Conservation (phyloP, 1,139 yeast species). For the Yamadazyma jaroonii region DNA sequence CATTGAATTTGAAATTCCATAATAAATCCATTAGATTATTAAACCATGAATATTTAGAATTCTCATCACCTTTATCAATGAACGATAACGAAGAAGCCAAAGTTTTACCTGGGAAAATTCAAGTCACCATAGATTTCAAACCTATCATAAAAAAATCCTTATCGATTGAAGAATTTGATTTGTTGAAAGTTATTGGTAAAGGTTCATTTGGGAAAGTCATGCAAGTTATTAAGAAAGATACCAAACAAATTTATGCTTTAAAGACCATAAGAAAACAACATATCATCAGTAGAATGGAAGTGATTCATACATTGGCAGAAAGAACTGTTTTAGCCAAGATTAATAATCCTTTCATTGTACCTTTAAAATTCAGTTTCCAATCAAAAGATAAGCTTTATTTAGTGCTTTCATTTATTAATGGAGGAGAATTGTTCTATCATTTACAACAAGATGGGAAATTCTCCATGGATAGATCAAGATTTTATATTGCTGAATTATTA, state of each 20-base stretch:
- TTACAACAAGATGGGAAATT: slow-evolving; percentile 89
- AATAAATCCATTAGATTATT: slow-evolving; percentile 37
- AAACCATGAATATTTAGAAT: slow-evolving; percentile 48
- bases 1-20: slow-evolving; percentile 40
- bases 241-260: slow-evolving; percentile 89
- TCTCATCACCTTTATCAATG: slow-evolving; percentile 15
- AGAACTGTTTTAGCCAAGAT: slow-evolving; percentile 92
- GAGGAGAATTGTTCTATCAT: slow-evolving; percentile 96
- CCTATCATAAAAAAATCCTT: slow-evolving; percentile 66
- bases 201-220: slow-evolving; percentile 98
- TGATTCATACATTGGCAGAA: slow-evolving; percentile 93
- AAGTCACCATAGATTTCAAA: slow-evolving; percentile 74
- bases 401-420: slow-evolving; percentile 90
- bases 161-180: slow-evolving; percentile 86
- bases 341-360: slow-evolving; percentile 97
- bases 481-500: slow-evolving; percentile 89
- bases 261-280: slow-evolving; percentile 93
- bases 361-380: slow-evolving; percentile 92
- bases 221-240: slow-evolving; percentile 96
- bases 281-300: slow-evolving; percentile 91
- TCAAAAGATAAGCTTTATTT: slow-evolving; percentile 90
- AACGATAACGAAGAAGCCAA: neutral
- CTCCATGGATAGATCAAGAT: slow-evolving; percentile 83
- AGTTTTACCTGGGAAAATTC: slow-evolving; percentile 33
- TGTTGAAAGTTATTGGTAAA: slow-evolving; percentile 92